phyloP scores from a whole-genome alignment of 768 basidiomycete genomes.

The Kwoniella sp. region DNA sequence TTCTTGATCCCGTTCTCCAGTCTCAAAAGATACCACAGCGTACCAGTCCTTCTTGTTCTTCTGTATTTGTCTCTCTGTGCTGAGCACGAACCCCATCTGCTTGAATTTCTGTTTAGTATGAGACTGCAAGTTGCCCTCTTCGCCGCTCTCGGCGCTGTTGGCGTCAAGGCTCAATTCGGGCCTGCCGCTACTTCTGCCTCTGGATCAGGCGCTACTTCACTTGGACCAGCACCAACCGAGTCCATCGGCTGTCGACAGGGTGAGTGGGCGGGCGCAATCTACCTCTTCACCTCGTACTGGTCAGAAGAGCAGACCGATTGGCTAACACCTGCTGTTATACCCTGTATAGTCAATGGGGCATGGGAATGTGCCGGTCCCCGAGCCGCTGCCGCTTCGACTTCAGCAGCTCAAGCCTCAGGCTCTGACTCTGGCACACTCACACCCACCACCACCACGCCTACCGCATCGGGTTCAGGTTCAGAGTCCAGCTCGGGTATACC shows the following conservation, averaged over 20 bases:
- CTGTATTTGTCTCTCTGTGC: not conserved
- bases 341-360: conserved; percentile 9
- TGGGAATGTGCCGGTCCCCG: conserved; percentile 16
- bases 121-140: conserved; percentile 2
- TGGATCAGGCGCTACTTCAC: not conserved
- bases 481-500: conserved; percentile 17
- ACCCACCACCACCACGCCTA: not conserved
- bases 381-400: conserved; percentile 9
- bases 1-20: no score
- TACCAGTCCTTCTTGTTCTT: not conserved
- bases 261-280: not conserved
- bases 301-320: no score
- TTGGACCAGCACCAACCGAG: conserved; percentile 18
- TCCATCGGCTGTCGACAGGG: conserved; percentile 19
- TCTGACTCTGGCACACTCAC: not conserved
- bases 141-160: not conserved
- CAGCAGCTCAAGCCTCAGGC: conserved; percentile 4
- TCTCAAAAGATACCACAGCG: not conserved
- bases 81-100: not conserved
- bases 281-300: not conserved
- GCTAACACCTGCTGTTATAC: not conserved
- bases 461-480: conserved; percentile 6
- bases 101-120: not conserved
- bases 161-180: conserved; percentile 23
- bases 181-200: conserved; percentile 6